A percentile compares a stretch with the other conserved stretches of the same genome.
Evolutionary conservation across 768 basidiomycete genomes (phyloP).

Genomic region (Podaxis sp.): DNA sequence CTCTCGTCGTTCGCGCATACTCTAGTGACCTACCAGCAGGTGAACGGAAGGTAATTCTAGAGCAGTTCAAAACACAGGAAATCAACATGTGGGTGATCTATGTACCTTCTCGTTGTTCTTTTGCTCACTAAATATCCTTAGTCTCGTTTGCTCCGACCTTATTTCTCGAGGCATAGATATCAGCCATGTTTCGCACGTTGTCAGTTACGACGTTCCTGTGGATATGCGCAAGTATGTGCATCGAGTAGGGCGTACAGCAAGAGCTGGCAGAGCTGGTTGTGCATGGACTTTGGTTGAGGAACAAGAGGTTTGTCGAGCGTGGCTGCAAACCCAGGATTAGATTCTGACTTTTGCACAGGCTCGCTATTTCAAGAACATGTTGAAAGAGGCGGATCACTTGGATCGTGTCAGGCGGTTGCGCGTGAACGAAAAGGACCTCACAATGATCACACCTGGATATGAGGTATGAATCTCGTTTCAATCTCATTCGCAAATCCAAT

Average conservation of each 20-base stretch:
- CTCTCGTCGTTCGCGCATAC: constrained; percentile 64
- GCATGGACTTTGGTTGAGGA: constrained; percentile 97
- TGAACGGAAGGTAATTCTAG: constrained; percentile 77
- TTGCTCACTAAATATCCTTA: constrained; percentile 28
- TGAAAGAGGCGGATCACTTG: constrained; percentile 71
- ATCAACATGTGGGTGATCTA: constrained; percentile 69
- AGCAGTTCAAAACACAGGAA: constrained; percentile 77
- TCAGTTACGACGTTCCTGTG: constrained; percentile 95
- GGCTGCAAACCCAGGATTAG: not conserved
- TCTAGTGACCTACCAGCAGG: constrained; percentile 78
- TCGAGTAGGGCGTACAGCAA: constrained; percentile 92
- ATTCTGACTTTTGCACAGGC: constrained; percentile 47
- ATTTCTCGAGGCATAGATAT: constrained; percentile 97
- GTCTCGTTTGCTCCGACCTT: constrained; percentile 94
- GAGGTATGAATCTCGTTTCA: constrained; percentile 45
- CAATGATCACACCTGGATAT: constrained; percentile 57
- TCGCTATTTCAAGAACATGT: constrained; percentile 82
- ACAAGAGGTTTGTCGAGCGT: constrained; percentile 60
- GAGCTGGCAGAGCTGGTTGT: constrained; percentile 84
- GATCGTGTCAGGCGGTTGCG: constrained; percentile 66
- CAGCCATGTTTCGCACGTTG: constrained; percentile 86
- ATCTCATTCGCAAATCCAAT: not conserved
- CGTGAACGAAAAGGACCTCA: constrained; percentile 61
- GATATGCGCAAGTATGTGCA: constrained; percentile 99
- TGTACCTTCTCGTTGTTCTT: constrained; percentile 1